Evolutionary conservation across 345 rosid genomes (phyloP).

Genomic region (Moricandia moricandioides): DNA sequence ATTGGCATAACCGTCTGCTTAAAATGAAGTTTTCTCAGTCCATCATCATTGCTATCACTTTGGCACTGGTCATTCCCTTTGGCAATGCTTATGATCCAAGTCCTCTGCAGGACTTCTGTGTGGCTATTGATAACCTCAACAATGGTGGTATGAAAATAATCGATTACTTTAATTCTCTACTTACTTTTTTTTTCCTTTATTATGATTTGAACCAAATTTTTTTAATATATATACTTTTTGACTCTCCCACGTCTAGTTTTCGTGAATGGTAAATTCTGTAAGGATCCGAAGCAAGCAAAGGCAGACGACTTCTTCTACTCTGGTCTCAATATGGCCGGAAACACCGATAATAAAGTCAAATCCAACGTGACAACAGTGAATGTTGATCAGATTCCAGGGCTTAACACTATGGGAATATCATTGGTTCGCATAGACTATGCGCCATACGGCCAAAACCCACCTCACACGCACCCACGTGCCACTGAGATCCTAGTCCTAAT

Average conservation of each 20-base stretch:
- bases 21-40: slow-evolving; percentile 17
- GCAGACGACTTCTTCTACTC: slow-evolving; percentile 24
- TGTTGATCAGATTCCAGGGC: slow-evolving; percentile 36
- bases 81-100: slow-evolving; percentile 23
- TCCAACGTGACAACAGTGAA: slow-evolving; percentile 32
- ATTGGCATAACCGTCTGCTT: neutral
- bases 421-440: slow-evolving; percentile 36
- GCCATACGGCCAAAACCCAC: slow-evolving; percentile 44
- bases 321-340: slow-evolving; percentile 22
- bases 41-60: neutral
- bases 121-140: slow-evolving; percentile 12
- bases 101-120: slow-evolving; percentile 32
- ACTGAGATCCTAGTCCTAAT: slow-evolving; percentile 40
- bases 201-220: neutral
- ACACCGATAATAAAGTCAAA: slow-evolving; percentile 18
- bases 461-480: slow-evolving; percentile 46
- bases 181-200: neutral
- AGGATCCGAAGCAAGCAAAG: slow-evolving; percentile 22
- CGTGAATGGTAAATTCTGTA: slow-evolving; percentile 35
- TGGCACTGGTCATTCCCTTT: slow-evolving; percentile 1
- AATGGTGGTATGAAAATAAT: slow-evolving; percentile 19
- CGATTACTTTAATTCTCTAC: neutral
- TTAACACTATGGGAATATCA: slow-evolving; percentile 44
- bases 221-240: neutral
- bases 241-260: slow-evolving; percentile 18